Percentiles rank a stretch among this genome's conserved stretches.
Conservation (phyloP, 140 eudicot species). For the Erigeron philadelphicus region DNA sequence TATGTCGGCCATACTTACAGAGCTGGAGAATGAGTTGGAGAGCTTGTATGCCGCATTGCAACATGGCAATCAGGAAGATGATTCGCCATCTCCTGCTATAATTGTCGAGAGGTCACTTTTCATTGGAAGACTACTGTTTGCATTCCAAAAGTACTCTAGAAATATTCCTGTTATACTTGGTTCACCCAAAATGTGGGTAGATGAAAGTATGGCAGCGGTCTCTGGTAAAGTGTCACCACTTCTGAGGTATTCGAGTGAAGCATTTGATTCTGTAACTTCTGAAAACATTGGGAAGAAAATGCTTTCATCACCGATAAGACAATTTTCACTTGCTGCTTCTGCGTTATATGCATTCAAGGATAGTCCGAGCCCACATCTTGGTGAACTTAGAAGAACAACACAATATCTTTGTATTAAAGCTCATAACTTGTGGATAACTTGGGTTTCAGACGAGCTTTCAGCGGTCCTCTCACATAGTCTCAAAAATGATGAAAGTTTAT, state of each 20-base stretch:
- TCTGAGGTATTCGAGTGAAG: slow-evolving; percentile 39
- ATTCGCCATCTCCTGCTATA: slow-evolving; percentile 43
- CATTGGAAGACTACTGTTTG: slow-evolving; percentile 82
- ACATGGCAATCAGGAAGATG: slow-evolving; percentile 28
- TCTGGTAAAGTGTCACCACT: slow-evolving; percentile 40
- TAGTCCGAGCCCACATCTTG: slow-evolving; percentile 70
- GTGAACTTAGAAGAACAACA: slow-evolving; percentile 54
- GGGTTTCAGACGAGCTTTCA: slow-evolving; percentile 83
- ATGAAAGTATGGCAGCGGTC: slow-evolving; percentile 34
- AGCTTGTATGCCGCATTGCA: slow-evolving; percentile 45
- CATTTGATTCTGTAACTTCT: slow-evolving; percentile 37
- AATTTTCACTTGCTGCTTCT: slow-evolving; percentile 54
- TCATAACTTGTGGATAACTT: slow-evolving; percentile 82
- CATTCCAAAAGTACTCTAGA: slow-evolving; percentile 78
- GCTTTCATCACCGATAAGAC: slow-evolving; percentile 51
- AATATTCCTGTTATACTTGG: slow-evolving; percentile 87
- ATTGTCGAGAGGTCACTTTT: slow-evolving; percentile 80
- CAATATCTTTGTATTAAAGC: slow-evolving; percentile 79
- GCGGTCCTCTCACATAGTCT: slow-evolving; percentile 46
- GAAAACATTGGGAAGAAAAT: slow-evolving; percentile 53
- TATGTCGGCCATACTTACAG: slow-evolving; percentile 56
- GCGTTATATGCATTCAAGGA: slow-evolving; percentile 79
- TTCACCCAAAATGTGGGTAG: slow-evolving; percentile 81
- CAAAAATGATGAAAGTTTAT: slow-evolving; percentile 67
- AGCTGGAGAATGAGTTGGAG: slow-evolving; percentile 64